Percentiles rank a stretch among this genome's conserved stretches.
Evolutionary conservation across 2,329 filamentous ascomycete genomes (phyloP).

Genomic region (Cladophialophora psammophila): DNA sequence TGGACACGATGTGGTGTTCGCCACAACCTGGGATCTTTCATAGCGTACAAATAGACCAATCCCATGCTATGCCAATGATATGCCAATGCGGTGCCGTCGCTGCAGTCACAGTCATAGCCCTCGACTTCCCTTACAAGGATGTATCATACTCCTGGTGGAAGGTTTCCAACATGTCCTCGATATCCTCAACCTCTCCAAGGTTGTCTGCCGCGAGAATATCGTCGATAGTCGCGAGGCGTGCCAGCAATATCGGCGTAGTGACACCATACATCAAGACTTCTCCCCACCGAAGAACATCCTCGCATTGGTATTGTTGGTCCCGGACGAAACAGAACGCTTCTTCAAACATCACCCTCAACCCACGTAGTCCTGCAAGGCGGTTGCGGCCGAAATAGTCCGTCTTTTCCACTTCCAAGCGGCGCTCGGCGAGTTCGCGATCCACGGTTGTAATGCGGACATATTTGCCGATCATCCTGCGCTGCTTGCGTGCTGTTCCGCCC

Average conservation of each 20-base stretch:
- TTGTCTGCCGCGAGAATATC: not conserved
- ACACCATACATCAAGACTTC: not conserved
- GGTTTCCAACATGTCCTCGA: constrained; percentile 15
- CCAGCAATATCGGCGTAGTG: not conserved
- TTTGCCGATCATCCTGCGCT: constrained; percentile 6
- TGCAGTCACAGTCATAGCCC: not conserved
- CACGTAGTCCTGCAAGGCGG: constrained; percentile 11
- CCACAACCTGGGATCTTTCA: constrained; percentile 2
- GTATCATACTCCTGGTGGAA: constrained; percentile 14
- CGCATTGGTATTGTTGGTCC: constrained; percentile 1
- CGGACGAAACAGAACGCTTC: not conserved
- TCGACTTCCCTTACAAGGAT: not conserved
- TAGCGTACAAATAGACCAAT: constrained; percentile 2
- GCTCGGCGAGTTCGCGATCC: not conserved
- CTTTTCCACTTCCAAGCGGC: constrained; percentile 25
- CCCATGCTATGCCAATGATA: constrained; percentile 1
- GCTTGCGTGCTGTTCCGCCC: constrained; percentile 29
- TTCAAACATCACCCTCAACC: constrained; percentile 7
- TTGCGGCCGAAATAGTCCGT: constrained; percentile 19
- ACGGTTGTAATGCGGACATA: constrained; percentile 18
- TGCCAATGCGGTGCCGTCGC: not conserved
- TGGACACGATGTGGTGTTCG: not conserved
- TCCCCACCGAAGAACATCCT: constrained; percentile 5
- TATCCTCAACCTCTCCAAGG: constrained; percentile 9
- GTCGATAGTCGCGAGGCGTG: not conserved